Conservation (phyloP, 208 protist species). For the Tritrichomonas foetus region DNA sequence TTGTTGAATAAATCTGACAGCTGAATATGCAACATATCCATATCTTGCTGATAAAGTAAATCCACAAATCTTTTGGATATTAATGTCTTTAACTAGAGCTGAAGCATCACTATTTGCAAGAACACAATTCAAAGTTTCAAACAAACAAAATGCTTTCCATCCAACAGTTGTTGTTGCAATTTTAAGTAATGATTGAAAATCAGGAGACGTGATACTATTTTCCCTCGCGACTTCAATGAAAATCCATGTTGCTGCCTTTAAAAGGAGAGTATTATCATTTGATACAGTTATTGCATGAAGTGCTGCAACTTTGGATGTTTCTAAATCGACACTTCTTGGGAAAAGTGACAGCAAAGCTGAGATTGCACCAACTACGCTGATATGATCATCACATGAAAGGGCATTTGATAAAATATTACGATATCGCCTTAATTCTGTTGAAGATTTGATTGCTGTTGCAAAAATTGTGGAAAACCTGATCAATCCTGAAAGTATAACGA, state of each 20-base stretch:
- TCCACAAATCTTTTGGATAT: neutral
- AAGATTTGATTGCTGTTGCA: neutral
- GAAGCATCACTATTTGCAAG: neutral
- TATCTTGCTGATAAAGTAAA: neutral
- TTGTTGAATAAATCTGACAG: neutral
- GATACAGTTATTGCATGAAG: slow-evolving; percentile 26
- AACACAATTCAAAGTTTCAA: slow-evolving; percentile 5
- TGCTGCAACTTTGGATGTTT: neutral
- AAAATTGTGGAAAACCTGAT: neutral
- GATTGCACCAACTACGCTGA: neutral
- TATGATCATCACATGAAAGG: slow-evolving; percentile 26
- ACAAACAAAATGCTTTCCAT: neutral
- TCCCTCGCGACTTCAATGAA: neutral
- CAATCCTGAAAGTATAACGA: neutral
- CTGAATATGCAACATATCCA: neutral
- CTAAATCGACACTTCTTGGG: neutral
- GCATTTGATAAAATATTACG: neutral
- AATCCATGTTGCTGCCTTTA: neutral
- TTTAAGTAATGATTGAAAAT: neutral
- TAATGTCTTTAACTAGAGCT: neutral
- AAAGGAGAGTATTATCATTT: neutral
- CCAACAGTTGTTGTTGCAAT: neutral
- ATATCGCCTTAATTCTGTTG: neutral
- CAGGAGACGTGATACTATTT: neutral
- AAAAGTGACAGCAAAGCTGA: neutral